Evolutionary conservation across 2,329 filamentous ascomycete genomes (phyloP).

Genomic region (Talaromyces sp.): DNA sequence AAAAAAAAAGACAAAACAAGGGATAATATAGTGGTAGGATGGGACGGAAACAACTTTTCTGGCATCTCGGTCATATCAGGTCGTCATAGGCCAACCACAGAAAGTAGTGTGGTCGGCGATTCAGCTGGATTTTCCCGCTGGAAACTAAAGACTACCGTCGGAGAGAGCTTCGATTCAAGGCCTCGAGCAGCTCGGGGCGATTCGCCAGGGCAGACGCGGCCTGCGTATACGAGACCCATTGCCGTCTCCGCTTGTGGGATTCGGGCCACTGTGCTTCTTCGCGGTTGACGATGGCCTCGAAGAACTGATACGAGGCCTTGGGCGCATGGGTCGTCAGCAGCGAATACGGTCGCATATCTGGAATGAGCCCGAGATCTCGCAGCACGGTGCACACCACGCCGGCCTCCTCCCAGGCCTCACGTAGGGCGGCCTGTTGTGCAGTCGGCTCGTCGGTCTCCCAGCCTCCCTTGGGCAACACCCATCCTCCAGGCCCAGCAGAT

Average conservation of each 20-base stretch:
- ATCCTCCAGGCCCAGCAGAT: slow-evolving; percentile 82
- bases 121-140: neutral
- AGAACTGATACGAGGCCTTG: slow-evolving; percentile 59
- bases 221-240: slow-evolving; percentile 83
- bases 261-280: slow-evolving; percentile 91
- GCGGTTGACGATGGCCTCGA: slow-evolving; percentile 79
- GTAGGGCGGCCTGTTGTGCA: slow-evolving; percentile 72
- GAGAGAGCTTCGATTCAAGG: slow-evolving; percentile 75
- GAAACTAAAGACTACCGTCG: slow-evolving; percentile 37
- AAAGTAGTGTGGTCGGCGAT: slow-evolving; percentile 11
- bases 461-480: slow-evolving; percentile 96
- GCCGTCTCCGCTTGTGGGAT: slow-evolving; percentile 80
- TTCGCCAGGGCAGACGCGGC: slow-evolving; percentile 72
- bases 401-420: slow-evolving; percentile 97
- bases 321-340: slow-evolving; percentile 58
- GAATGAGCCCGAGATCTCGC: slow-evolving; percentile 79
- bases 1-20: neutral
- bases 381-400: slow-evolving; percentile 83
- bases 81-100: slow-evolving; percentile 12
- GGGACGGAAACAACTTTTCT: slow-evolving; percentile 5
- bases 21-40: slow-evolving; percentile 3
- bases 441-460: slow-evolving; percentile 95
- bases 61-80: slow-evolving; percentile 14
- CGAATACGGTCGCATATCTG: slow-evolving; percentile 64
- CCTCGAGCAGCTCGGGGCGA: slow-evolving; percentile 83